Percentiles rank a stretch among this genome's conserved stretches.
phyloP scores from a whole-genome alignment of 805 yeast species.

The Osmozyma mogii region DNA sequence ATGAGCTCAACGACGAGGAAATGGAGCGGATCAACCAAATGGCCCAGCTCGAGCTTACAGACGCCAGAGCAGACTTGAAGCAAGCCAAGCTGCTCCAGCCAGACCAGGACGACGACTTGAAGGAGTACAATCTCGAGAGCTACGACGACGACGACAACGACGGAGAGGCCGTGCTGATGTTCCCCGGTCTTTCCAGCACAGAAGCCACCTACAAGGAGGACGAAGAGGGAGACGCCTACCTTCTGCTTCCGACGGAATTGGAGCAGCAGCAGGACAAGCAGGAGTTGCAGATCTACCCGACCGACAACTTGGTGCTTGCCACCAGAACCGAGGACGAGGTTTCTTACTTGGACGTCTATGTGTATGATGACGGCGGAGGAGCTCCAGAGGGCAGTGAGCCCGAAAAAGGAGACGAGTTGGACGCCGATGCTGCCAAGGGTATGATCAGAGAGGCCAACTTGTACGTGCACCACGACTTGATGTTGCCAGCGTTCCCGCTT shows the following conservation, averaged over 20 bases:
- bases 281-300: slow-evolving; percentile 79
- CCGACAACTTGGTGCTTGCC: slow-evolving; percentile 83
- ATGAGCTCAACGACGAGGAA: slow-evolving; percentile 85
- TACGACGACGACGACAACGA: slow-evolving; percentile 38
- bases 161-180: slow-evolving; percentile 58
- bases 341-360: slow-evolving; percentile 85
- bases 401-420: slow-evolving; percentile 58
- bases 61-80: slow-evolving; percentile 55
- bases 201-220: slow-evolving; percentile 45
- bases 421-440: slow-evolving; percentile 71
- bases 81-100: slow-evolving; percentile 41
- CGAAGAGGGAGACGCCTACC: slow-evolving; percentile 47
- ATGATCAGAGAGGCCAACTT: slow-evolving; percentile 63
- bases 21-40: slow-evolving; percentile 81
- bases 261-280: slow-evolving; percentile 71
- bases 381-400: slow-evolving; percentile 63
- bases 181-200: slow-evolving; percentile 59
- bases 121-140: slow-evolving; percentile 69
- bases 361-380: slow-evolving; percentile 90
- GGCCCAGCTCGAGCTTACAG: slow-evolving; percentile 76
- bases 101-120: slow-evolving; percentile 75
- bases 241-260: slow-evolving; percentile 52
- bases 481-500: slow-evolving; percentile 95
- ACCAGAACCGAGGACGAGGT: slow-evolving; percentile 95
- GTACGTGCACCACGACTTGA: slow-evolving; percentile 92